Evolutionary conservation across 2,329 filamentous ascomycete genomes (phyloP), one percentile per base, ranked within the genome.

Genomic region (Xylariales sp.): DNA sequence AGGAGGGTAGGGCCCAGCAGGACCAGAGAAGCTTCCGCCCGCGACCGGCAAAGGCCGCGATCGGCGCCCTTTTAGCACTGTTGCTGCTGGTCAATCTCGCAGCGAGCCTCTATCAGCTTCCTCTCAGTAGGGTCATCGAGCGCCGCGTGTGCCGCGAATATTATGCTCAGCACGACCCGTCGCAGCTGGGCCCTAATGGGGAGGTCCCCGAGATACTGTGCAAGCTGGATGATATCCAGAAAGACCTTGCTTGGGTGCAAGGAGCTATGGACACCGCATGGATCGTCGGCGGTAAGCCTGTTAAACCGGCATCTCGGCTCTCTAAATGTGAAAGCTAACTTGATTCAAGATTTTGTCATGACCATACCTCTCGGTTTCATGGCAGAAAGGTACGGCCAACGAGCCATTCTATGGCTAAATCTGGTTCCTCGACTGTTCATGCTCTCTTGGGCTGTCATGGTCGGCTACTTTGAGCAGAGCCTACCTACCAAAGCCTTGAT

Each of bases 151-250:
- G 76, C 40, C 54, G 62, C 17, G 67, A 72, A 15, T 66, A 74
- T 50, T 79, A 78, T 47, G 41, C 41, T 12, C 44, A 38, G 6
- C 53, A 61, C 4, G 63, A 74, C 8, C 67, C 66, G 2, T 53
- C 56, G 0, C 41, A 46, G 4, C 52, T 66, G 11, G 44, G 38
- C 2, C 30, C 54, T 0, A 60, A 62, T 36, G 68, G 67, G 5
- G 54, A 54, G 16, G 55, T 79, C 2, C 61, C 66, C 2, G 76
- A 80, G 52, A 55, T 62, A 40, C 50, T 74, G 4, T 80, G 76
- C 54, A 80, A 80, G 49, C 51, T 72, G 8, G 65, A 76, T 40
- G 52, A 51, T 11, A 62, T 79, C 5, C 74, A 78, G 50, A 58
- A 67, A 38, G 56, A 59, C 13, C 56, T 79, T 7, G 76, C 74